phyloP scores from a whole-genome alignment of 1,139 yeast species.

The Chernovozyma sophiae-reginae region DNA sequence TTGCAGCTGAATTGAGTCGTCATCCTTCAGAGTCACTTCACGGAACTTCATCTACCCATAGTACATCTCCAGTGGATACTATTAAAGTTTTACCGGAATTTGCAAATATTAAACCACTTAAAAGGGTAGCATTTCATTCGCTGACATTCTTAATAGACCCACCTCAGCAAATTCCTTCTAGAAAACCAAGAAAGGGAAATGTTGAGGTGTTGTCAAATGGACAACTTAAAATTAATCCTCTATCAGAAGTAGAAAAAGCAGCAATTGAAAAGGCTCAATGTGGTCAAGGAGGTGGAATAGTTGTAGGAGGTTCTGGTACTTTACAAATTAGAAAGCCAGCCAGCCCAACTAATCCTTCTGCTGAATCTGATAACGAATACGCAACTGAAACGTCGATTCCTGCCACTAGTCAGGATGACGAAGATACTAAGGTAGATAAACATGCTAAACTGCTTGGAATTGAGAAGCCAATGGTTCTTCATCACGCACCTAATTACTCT shows the following conservation, averaged over 20 bases:
- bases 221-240: slow-evolving; percentile 53
- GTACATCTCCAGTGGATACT: slow-evolving; percentile 13
- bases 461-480: slow-evolving; percentile 46
- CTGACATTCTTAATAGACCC: slow-evolving; percentile 71
- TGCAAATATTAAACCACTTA: slow-evolving; percentile 40
- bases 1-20: slow-evolving; percentile 16
- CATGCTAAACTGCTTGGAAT: slow-evolving; percentile 41
- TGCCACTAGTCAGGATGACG: slow-evolving; percentile 30
- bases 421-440: slow-evolving; percentile 39
- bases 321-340: slow-evolving; percentile 34
- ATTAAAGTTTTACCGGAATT: slow-evolving; percentile 21
- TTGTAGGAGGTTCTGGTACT: slow-evolving; percentile 77
- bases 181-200: slow-evolving; percentile 64
- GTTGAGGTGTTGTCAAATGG: slow-evolving; percentile 66
- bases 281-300: slow-evolving; percentile 65
- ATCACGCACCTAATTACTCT: slow-evolving; percentile 22
- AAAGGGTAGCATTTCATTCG: slow-evolving; percentile 69
- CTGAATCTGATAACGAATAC: slow-evolving; percentile 9
- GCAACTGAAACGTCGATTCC: slow-evolving; percentile 12
- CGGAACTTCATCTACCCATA: slow-evolving; percentile 1
- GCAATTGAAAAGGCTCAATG: slow-evolving; percentile 41
- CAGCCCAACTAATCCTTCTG: slow-evolving; percentile 10
- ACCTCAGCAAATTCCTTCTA: slow-evolving; percentile 66
- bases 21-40: slow-evolving; percentile 10
- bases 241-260: slow-evolving; percentile 56